A percentile compares a stretch with the other conserved stretches of the same genome.
Evolutionary conservation across 139 green algal genomes (phyloP).

Genomic region (Chlamydomonas incerta): DNA sequence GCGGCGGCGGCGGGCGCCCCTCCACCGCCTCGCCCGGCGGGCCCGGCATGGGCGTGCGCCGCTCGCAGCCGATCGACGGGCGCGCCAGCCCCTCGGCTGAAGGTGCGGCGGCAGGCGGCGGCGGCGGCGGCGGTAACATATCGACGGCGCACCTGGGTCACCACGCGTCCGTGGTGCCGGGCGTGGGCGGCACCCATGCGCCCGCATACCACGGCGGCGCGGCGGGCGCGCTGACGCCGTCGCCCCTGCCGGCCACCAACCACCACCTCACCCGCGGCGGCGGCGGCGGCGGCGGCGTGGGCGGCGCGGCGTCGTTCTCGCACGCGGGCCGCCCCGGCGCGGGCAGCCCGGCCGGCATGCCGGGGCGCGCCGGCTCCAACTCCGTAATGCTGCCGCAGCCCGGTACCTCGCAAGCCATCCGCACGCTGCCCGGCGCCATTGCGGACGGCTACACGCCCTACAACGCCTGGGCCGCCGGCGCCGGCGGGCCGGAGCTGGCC

Average conservation of each 20-base stretch:
- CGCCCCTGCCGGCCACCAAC: too few relatives aligned
- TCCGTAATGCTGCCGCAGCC: neutral
- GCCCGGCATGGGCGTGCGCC: neutral
- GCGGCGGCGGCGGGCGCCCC: neutral
- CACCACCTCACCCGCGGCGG: too few relatives aligned
- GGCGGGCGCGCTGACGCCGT: too few relatives aligned
- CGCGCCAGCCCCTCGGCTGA: neutral
- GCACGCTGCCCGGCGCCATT: too few relatives aligned
- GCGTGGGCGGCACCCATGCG: neutral
- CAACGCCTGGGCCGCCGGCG: neutral
- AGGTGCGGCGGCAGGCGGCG: too few relatives aligned
- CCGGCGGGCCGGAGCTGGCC: neutral
- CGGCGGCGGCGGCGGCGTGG: too few relatives aligned
- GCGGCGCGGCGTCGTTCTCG: too few relatives aligned
- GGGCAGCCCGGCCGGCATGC: too few relatives aligned
- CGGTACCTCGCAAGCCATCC: neutral
- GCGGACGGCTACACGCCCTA: neutral
- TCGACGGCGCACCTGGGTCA: neutral
- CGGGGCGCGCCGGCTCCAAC: too few relatives aligned
- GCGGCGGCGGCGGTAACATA: too few relatives aligned
- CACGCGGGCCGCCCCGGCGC: too few relatives aligned
- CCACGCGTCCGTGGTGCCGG: neutral
- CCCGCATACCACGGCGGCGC: too few relatives aligned
- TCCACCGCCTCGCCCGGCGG: neutral
- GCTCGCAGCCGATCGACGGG: conserved; percentile 5